phyloP scores from a whole-genome alignment of 2,329 filamentous ascomycete genomes.

The Colletotrichum salicis region DNA sequence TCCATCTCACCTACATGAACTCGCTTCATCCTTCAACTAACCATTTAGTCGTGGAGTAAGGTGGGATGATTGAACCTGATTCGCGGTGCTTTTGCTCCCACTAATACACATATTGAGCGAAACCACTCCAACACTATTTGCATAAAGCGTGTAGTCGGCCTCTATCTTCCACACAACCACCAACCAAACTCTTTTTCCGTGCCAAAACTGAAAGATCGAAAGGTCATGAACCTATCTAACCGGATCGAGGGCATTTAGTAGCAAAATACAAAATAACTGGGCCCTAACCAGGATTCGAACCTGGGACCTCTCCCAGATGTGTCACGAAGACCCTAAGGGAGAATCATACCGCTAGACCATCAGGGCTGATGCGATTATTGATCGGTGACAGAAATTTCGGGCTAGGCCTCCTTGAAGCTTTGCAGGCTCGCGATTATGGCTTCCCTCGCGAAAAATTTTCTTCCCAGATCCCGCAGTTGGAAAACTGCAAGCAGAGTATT shows the following conservation, averaged over 20 bases:
- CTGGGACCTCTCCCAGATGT: conserved; percentile 32
- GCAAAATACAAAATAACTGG: background rate
- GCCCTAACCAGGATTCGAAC: conserved; percentile 36
- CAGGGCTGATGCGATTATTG: conserved; percentile 19
- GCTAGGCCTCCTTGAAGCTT: accelerated
- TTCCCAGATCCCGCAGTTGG: background rate
- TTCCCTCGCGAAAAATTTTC: background rate
- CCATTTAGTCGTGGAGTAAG: background rate
- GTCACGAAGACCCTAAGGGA: conserved; percentile 24
- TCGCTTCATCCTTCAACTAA: background rate
- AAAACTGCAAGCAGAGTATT: background rate
- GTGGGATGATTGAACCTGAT: background rate
- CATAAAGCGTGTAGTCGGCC: too few species aligned
- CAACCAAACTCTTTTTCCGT: background rate
- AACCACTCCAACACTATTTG: too few species aligned
- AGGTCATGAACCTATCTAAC: background rate
- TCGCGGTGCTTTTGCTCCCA: too few species aligned
- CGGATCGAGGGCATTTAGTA: background rate
- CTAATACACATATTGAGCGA: too few species aligned
- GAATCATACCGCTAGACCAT: conserved; percentile 37
- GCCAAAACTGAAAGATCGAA: background rate
- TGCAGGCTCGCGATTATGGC: accelerated
- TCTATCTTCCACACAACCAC: background rate
- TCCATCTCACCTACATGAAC: background rate
- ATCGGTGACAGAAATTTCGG: accelerated